Evolutionary conservation across 805 yeast species (phyloP).

Genomic region (Yarrowia sp.): DNA sequence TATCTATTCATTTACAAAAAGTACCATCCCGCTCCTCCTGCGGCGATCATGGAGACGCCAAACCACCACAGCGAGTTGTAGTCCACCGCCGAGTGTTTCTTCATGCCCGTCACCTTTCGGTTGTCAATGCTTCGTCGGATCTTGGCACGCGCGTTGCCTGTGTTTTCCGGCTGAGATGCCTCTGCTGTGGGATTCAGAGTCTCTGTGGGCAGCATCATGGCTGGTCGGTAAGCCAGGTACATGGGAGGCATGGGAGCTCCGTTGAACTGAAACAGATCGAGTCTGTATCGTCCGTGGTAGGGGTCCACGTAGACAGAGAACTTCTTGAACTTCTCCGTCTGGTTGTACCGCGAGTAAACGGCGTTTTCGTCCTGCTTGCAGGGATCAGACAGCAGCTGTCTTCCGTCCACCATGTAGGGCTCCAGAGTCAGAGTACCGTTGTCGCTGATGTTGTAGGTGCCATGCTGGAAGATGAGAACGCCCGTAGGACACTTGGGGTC

Average conservation of each 20-base stretch:
- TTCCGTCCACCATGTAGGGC: slow-evolving; percentile 85
- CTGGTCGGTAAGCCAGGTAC: slow-evolving; percentile 89
- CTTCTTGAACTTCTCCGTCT: slow-evolving; percentile 56
- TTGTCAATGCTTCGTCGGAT: slow-evolving; percentile 77
- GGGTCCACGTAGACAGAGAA: slow-evolving; percentile 57
- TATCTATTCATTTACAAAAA: slow-evolving; percentile 31
- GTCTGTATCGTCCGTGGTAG: slow-evolving; percentile 79
- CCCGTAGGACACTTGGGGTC: slow-evolving; percentile 85
- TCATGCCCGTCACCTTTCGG: slow-evolving; percentile 68
- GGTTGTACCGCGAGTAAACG: slow-evolving; percentile 67
- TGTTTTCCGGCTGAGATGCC: slow-evolving; percentile 11
- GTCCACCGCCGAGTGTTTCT: slow-evolving; percentile 30
- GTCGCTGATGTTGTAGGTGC: slow-evolving; percentile 58
- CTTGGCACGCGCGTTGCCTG: slow-evolving; percentile 29
- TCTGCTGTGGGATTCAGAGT: slow-evolving; percentile 81
- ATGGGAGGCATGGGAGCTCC: slow-evolving; percentile 80
- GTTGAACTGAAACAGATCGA: slow-evolving; percentile 65
- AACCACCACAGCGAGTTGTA: slow-evolving; percentile 42
- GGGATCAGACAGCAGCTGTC: slow-evolving; percentile 86
- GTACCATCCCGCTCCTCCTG: slow-evolving; percentile 43
- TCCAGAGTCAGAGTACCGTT: slow-evolving; percentile 68
- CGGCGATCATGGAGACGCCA: slow-evolving; percentile 41
- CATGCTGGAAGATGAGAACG: slow-evolving; percentile 83
- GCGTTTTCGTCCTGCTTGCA: slow-evolving; percentile 52
- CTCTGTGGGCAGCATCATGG: slow-evolving; percentile 90